These are phyloP conservation scores for Leptographium procerum DNA, from an alignment of 2,329 filamentous ascomycete genomes.

Conservation along the genomic window DNA sequence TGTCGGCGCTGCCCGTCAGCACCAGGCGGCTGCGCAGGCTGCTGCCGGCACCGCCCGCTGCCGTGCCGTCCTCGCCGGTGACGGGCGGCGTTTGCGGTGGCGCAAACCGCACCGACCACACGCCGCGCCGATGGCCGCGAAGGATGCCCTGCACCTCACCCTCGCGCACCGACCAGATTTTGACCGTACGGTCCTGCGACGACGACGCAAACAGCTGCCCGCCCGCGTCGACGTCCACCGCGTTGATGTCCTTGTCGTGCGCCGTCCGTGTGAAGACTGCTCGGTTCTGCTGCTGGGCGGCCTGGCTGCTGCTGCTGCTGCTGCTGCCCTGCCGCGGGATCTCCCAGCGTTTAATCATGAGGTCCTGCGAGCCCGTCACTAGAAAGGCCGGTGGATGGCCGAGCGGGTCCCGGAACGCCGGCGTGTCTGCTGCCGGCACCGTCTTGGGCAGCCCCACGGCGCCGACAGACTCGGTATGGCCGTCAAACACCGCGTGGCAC, in stretches of 20 bases:
- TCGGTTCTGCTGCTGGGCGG: slow-evolving; percentile 38
- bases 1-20: slow-evolving; percentile 87
- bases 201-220: slow-evolving; percentile 85
- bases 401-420: slow-evolving; percentile 61
- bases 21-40: slow-evolving; percentile 54
- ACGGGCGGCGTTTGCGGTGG: slow-evolving; percentile 65
- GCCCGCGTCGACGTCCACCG: slow-evolving; percentile 67
- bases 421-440: slow-evolving; percentile 54
- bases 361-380: slow-evolving; percentile 87
- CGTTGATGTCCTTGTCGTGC: slow-evolving; percentile 98
- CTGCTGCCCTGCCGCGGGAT: slow-evolving; percentile 42
- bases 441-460: slow-evolving; percentile 74
- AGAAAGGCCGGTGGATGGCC: slow-evolving; percentile 73
- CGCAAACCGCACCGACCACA: slow-evolving; percentile 90
- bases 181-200: slow-evolving; percentile 92
- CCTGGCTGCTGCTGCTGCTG: slow-evolving; percentile 35
- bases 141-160: slow-evolving; percentile 87
- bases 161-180: slow-evolving; percentile 87
- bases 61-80: slow-evolving; percentile 58
- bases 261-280: slow-evolving; percentile 85
- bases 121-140: slow-evolving; percentile 83
- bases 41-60: slow-evolving; percentile 50
- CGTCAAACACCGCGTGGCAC: slow-evolving; percentile 53
- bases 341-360: slow-evolving; percentile 92
- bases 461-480: slow-evolving; percentile 87